Base-by-base conservation (phyloP, 768 basidiomycete genomes). In the Psilocybe sp. region DNA sequence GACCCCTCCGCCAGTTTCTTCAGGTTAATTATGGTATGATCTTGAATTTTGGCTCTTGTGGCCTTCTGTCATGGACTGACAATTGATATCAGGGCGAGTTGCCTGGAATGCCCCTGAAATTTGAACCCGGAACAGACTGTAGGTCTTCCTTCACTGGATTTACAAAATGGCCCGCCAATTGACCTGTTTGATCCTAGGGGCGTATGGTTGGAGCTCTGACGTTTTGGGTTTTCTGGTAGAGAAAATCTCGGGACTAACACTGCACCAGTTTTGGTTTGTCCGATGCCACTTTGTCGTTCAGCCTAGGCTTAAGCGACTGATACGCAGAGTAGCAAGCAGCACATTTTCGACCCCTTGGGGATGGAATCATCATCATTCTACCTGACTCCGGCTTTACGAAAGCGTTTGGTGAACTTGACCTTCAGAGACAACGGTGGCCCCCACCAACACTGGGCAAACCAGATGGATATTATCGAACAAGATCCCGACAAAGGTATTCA, bases 91-190 rank as follows among this genome's bases (percentile, higher is more conserved):
- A 68, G 66, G 64, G 59, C 15, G 51, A 54, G 32, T 52, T 54
- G 40, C 60, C 64, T 6, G 62, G 57, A 4, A 48, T 63, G 41
- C 64, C 60, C 5, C 40, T 68, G 3, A 54, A 59, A 32, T 64
- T 63, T 41, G 67, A 70, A 36, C 69, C 69, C 1, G 69, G 69
- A 10, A 60, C 59, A 1, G 59, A 60, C 44, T 70, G 67, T 62
- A 19, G 44, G 59, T 60, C 42, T 39, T 7, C 3, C 9, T 15
- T 45, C 11, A 38, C 12, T 33, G 32, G 23, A 28, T 7, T 28
- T 7, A 28, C 23, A 36, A 37, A 36, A 14, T 6, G 11, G 5
- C 19, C 36, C 11, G 9, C 13, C 33, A 16, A 31, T 38, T 36
- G 18, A 39, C 12, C 14, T 31, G 32, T 33, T 6, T 32, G 8